These are phyloP conservation scores for Apiospora saccharicola DNA, from an alignment of 2,329 filamentous ascomycete genomes.

Conservation along the genomic window DNA sequence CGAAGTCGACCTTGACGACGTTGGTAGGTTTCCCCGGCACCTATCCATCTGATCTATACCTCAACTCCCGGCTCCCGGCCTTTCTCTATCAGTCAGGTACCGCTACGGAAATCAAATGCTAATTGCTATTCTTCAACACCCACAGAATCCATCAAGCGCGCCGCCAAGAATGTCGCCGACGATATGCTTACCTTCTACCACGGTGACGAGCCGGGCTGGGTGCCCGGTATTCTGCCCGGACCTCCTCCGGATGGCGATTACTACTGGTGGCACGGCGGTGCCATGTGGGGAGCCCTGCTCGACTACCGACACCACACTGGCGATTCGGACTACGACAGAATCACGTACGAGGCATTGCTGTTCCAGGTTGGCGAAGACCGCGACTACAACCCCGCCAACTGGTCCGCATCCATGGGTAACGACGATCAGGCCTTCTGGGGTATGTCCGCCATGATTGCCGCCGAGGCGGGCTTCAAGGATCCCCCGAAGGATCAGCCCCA, in stretches of 20 bases:
- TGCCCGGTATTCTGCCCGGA: slow-evolving; percentile 64
- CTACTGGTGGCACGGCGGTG: slow-evolving; percentile 79
- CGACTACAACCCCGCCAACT: slow-evolving; percentile 68
- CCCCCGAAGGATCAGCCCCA: slow-evolving; percentile 60
- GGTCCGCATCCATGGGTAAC: slow-evolving; percentile 68
- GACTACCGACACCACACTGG: slow-evolving; percentile 76
- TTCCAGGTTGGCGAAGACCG: slow-evolving; percentile 63
- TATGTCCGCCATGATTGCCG: slow-evolving; percentile 71
- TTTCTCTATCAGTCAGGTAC: neutral
- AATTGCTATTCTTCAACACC: neutral
- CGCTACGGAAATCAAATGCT: neutral
- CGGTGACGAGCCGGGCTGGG: slow-evolving; percentile 58
- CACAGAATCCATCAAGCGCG: slow-evolving; percentile 54
- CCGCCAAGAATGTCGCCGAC: slow-evolving; percentile 56
- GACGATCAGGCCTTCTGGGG: slow-evolving; percentile 78
- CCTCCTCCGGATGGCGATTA: slow-evolving; percentile 64
- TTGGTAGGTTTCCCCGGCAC: slow-evolving; percentile 34
- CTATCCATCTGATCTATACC: neutral
- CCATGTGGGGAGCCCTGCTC: slow-evolving; percentile 72
- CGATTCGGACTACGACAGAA: slow-evolving; percentile 67
- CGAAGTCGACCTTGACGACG: slow-evolving; percentile 40
- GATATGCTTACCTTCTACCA: slow-evolving; percentile 60
- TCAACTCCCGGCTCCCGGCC: neutral
- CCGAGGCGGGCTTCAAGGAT: slow-evolving; percentile 69
- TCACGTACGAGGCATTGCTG: slow-evolving; percentile 63